Conservation (phyloP, 1,139 yeast species). For the Taphrina confusa region DNA sequence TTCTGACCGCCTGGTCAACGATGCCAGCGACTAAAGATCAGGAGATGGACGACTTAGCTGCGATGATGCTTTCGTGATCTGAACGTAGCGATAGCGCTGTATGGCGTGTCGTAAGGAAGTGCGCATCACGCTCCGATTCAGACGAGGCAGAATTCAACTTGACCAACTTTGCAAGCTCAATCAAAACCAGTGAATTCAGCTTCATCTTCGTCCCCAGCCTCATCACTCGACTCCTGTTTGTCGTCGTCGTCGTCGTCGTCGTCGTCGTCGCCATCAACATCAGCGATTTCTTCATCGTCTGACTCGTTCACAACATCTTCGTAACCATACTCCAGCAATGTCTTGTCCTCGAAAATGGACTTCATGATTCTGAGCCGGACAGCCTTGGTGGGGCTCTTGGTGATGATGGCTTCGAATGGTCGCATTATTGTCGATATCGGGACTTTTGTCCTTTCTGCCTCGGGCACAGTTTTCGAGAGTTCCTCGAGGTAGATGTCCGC, state of each 20-base stretch:
- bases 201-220: slow-evolving; percentile 9
- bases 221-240: background rate
- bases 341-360: slow-evolving; percentile 65
- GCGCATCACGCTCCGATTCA: too few species aligned
- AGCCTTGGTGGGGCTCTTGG: slow-evolving; percentile 59
- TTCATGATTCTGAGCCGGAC: slow-evolving; percentile 64
- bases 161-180: background rate
- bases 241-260: slow-evolving; percentile 6
- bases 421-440: slow-evolving; percentile 60
- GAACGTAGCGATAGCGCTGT: too few species aligned
- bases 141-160: too few species aligned
- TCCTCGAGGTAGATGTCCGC: slow-evolving; percentile 85
- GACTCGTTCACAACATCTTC: background rate
- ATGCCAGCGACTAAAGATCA: background rate
- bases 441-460: slow-evolving; percentile 48
- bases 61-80: slow-evolving; percentile 13
- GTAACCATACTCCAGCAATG: slow-evolving; percentile 49
- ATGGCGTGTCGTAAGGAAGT: too few species aligned
- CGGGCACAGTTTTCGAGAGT: slow-evolving; percentile 65
- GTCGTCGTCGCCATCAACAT: slow-evolving; percentile 5
- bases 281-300: slow-evolving; percentile 13
- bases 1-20: slow-evolving; percentile 6
- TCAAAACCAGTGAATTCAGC: slow-evolving; percentile 21
- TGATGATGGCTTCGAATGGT: slow-evolving; percentile 60
- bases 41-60: slow-evolving; percentile 19